Percentiles rank a stretch among this genome's conserved stretches.
phyloP scores from a whole-genome alignment of 225 moss, liverwort and hornwort species.

The Thuidium tamariscinum region DNA sequence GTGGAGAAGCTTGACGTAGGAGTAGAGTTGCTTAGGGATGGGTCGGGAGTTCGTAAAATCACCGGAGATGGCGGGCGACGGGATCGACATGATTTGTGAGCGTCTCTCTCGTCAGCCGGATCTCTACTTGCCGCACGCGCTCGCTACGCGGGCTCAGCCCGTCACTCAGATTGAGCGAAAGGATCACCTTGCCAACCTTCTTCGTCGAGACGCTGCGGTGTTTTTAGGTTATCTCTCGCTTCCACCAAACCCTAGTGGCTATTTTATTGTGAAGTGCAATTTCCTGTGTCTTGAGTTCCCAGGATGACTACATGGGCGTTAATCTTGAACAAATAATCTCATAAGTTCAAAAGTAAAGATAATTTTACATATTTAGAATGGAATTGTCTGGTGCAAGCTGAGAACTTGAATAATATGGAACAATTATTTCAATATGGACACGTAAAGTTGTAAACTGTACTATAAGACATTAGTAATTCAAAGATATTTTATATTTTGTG shows the following conservation, averaged over 20 bases:
- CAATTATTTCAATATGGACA: background rate
- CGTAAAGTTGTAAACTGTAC: background rate
- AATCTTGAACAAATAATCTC: background rate
- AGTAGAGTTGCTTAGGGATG: background rate
- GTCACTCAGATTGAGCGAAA: constrained; percentile 39
- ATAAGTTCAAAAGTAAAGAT: background rate
- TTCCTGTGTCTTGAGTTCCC: background rate
- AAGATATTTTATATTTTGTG: background rate
- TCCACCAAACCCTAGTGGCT: background rate
- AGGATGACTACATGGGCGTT: too few species aligned
- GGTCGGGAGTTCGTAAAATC: constrained; percentile 36
- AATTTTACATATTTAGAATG: background rate
- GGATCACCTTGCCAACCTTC: constrained; percentile 39
- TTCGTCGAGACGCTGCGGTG: constrained; percentile 54
- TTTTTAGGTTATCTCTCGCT: constrained; percentile 25
- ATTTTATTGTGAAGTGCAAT: background rate
- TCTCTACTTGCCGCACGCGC: constrained; percentile 50
- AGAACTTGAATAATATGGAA: background rate
- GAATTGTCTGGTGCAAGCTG: background rate
- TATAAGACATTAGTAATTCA: background rate
- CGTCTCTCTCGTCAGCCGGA: constrained; percentile 43
- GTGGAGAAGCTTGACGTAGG: background rate
- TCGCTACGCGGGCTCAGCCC: constrained; percentile 30
- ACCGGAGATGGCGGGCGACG: constrained; percentile 24
- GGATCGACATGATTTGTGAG: constrained; percentile 49